Evolutionary conservation across 176 grass and related monocot genomes (phyloP), one percentile per base, ranked within the genome.

Genomic region (Ensete ventricosum): DNA sequence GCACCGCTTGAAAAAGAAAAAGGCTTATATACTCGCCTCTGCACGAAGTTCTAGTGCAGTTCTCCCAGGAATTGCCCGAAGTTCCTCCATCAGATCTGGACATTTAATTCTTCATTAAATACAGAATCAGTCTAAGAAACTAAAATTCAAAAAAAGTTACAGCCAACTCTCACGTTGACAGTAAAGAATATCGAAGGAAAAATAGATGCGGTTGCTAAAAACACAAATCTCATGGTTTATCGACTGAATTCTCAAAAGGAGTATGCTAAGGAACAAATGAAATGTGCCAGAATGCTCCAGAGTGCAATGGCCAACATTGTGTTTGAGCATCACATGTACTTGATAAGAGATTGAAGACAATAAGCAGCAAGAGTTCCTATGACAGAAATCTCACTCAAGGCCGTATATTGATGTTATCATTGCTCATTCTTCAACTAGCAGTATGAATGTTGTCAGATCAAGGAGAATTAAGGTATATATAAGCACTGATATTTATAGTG

Each of bases 41-140:
- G 84, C 90, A 80, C 88, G 90, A 74, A 98, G 83, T 75, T 98
- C 86, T 20, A 98, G 84, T 53, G 90, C 90, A 75, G 88, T 84
- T 64, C 95, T 91, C 6, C 90, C 89, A 66, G 90, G 95, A 55
- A 93, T 88, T 73, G 81, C 86, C 72, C 88, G 72, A 48, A 98
- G 76, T 73, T 76, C 82, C 88, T 93, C 80, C 90, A 93, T 87
- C 86, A 98, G 79, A 87, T 88, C 95, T 98, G 53, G 10, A 73
- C 10, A 53, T 70, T 19, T 50, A 2, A 70, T 34, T 24, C 21
- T 70, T 70, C 43, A 19, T 70, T 13, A 85, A 25, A 34, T 76
- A 62, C 16, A 34, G 10, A 11, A 16, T 62, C 11, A 13, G 53
- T 55, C 69, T 55, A 34, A 58, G 53, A 19, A 3, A 55, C 49